phyloP scores from a whole-genome alignment of 1,284 basidiomycete species.

The Erythrobasidium hasegawianum region DNA sequence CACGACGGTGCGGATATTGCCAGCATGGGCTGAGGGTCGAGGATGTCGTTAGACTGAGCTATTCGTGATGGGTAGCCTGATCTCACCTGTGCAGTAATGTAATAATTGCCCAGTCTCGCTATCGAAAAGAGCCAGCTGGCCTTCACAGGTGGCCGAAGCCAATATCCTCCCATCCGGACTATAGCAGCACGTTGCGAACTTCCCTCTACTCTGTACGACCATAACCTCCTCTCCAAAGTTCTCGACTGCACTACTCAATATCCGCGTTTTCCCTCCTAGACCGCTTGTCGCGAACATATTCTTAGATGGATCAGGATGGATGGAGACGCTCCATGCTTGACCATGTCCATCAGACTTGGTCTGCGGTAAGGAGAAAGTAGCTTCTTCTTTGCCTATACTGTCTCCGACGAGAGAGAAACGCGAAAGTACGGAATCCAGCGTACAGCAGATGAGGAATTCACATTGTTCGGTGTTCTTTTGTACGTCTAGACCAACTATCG shows the following conservation, averaged over 20 bases:
- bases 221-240: slow-evolving; percentile 40
- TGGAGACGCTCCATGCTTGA: slow-evolving; percentile 19
- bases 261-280: slow-evolving; percentile 35
- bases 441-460: slow-evolving; percentile 9
- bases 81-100: slow-evolving; percentile 40
- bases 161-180: slow-evolving; percentile 40
- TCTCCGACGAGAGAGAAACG: slow-evolving; percentile 25
- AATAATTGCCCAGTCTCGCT: slow-evolving; percentile 40
- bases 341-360: slow-evolving; percentile 6
- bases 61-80: too few species aligned
- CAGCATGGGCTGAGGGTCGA: slow-evolving; percentile 39
- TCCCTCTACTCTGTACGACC: slow-evolving; percentile 37
- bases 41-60: too few species aligned
- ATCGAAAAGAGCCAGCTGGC: slow-evolving; percentile 42
- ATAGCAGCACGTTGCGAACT: slow-evolving; percentile 39
- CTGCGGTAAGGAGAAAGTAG: slow-evolving; percentile 1
- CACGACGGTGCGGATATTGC: slow-evolving; percentile 42
- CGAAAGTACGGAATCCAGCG: slow-evolving; percentile 14
- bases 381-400: slow-evolving; percentile 19
- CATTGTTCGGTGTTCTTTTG: slow-evolving; percentile 14
- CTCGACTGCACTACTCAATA: slow-evolving; percentile 37
- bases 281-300: slow-evolving; percentile 39
- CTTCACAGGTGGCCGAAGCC: slow-evolving; percentile 37
- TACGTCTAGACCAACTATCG: slow-evolving; percentile 27
- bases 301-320: slow-evolving; percentile 37